Conservation (phyloP, 768 basidiomycete genomes). For the Auricularia heimuer region DNA sequence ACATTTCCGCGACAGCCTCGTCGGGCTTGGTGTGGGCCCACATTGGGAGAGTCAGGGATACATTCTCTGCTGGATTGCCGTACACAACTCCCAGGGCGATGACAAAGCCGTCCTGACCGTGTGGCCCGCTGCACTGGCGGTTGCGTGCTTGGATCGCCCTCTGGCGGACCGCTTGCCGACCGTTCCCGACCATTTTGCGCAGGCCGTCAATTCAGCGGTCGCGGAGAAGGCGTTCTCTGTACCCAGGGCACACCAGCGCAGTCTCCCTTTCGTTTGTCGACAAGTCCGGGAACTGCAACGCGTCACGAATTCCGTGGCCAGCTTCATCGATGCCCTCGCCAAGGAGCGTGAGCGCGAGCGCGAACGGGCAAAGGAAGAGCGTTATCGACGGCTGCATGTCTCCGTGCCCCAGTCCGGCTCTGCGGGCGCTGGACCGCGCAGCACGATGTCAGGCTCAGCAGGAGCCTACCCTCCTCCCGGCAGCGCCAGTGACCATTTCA, state of each 20-base stretch:
- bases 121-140: constrained; percentile 58
- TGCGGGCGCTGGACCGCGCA: neutral
- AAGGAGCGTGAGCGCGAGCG: constrained; percentile 71
- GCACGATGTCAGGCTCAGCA: constrained; percentile 6
- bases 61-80: constrained; percentile 62
- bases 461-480: neutral
- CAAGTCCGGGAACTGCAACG: constrained; percentile 35
- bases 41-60: constrained; percentile 25
- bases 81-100: constrained; percentile 71
- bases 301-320: constrained; percentile 51
- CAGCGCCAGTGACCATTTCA: neutral
- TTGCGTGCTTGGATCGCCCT: constrained; percentile 28
- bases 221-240: neutral
- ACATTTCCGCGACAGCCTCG: constrained; percentile 55
- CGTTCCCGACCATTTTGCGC: constrained; percentile 50
- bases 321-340: constrained; percentile 66
- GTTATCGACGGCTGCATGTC: constrained; percentile 5
- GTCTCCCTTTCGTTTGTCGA: constrained; percentile 37
- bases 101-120: constrained; percentile 69
- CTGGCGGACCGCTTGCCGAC: constrained; percentile 36
- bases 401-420: neutral
- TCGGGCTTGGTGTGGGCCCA: constrained; percentile 39
- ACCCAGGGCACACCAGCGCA: constrained; percentile 28
- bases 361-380: constrained; percentile 57
- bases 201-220: neutral